A percentile compares a stretch with the other conserved stretches of the same genome.
Conservation (phyloP, 2,329 filamentous ascomycete species). For the Sclerotiophoma versabilis region DNA sequence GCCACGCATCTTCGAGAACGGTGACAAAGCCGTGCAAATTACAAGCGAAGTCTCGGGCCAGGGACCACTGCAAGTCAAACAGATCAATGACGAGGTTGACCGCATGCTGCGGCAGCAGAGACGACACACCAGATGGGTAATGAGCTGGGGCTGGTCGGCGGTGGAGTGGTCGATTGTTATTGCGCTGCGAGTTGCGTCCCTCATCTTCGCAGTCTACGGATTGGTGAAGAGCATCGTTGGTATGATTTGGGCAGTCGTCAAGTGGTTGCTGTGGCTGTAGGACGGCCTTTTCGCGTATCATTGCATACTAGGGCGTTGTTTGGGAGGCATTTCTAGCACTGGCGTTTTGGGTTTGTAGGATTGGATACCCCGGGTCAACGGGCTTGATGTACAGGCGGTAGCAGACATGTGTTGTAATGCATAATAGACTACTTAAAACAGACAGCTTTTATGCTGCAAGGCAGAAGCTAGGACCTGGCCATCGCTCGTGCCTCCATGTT, state of each 20-base stretch:
- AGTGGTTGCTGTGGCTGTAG: slow-evolving; percentile 79
- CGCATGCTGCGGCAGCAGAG: slow-evolving; percentile 73
- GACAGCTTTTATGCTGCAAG: no score
- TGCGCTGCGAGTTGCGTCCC: slow-evolving; percentile 94
- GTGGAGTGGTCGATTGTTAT: slow-evolving; percentile 89
- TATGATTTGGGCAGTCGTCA: slow-evolving; percentile 65
- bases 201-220: slow-evolving; percentile 79
- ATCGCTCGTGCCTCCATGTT: no score
- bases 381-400: not conserved
- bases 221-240: slow-evolving; percentile 69
- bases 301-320: not conserved
- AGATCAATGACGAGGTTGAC: slow-evolving; percentile 77
- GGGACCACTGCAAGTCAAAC: slow-evolving; percentile 81
- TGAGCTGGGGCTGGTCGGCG: slow-evolving; percentile 77
- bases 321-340: slow-evolving; percentile 1
- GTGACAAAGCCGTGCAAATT: slow-evolving; percentile 81
- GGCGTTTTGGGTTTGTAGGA: not conserved
- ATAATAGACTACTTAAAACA: not conserved
- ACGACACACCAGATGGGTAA: slow-evolving; percentile 75
- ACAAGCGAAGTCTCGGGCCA: slow-evolving; percentile 76
- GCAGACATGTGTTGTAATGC: not conserved
- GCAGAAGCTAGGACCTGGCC: no score
- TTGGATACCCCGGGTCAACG: not conserved
- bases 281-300: not conserved
- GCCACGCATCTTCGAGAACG: slow-evolving; percentile 69